Conservation (phyloP, 208 protist genomes). For the Acanthamoeba sp. region DNA sequence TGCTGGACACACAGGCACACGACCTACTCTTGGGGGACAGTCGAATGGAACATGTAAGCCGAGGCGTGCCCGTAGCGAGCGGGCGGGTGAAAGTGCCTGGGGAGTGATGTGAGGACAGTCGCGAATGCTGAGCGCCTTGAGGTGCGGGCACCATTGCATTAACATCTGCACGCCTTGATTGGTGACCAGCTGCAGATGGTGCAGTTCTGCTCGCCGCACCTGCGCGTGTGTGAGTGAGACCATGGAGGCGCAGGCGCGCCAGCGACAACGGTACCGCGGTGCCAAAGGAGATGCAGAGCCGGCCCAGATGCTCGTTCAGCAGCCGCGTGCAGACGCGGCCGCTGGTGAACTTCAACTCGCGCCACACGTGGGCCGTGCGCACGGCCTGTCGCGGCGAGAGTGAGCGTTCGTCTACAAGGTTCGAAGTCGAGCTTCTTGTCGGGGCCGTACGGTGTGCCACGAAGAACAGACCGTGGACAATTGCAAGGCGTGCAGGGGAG, state of each 20-base stretch:
- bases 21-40: neutral
- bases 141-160: conserved; percentile 1
- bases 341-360: neutral
- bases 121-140: neutral
- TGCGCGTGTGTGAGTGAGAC: neutral
- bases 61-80: neutral
- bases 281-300: neutral
- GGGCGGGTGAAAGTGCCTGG: neutral
- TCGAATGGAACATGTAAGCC: neutral
- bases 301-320: conserved; percentile 7
- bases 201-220: neutral
- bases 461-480: neutral
- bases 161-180: conserved; percentile 1
- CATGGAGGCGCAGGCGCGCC: neutral
- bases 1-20: neutral
- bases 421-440: neutral
- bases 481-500: neutral
- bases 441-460: neutral
- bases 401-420: too few species aligned
- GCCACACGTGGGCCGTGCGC: neutral
- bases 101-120: neutral
- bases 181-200: neutral
- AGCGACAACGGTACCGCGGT: neutral
- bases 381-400: neutral
- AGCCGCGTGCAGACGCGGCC: neutral